Base-by-base conservation (phyloP, 139 green algal species). In the Chlorella sp. region DNA sequence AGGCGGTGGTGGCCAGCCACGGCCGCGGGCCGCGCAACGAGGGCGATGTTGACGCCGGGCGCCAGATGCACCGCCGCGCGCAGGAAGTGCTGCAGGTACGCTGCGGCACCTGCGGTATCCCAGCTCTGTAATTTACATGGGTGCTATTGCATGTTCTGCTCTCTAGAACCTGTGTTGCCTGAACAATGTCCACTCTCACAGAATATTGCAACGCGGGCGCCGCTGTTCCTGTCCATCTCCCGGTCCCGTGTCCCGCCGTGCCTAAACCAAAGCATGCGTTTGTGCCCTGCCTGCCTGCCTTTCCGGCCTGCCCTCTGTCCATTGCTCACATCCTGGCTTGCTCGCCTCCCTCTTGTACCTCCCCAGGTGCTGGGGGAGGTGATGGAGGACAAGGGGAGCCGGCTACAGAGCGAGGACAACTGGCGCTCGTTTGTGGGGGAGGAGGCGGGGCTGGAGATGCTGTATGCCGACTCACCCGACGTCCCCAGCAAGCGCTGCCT, bases 401-500 rank as follows among this genome's bases (percentile, higher is more conserved):
- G n/a, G 61, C 48, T 80, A 66, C 36, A 88, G 75, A 48, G 16
- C 34, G 75, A 81, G 81, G 71, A 87, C 76, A 30, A 36, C 42
- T 88, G 83, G 83, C 40, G 60, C 30, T 64, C 68, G 37, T 93
- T 93, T 42, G 64, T 88, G 40, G 89, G 89, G 19, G 89, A 93
- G 84, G 57, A 93, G 79, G 89, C 48, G 26, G 84, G 28, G 30
- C 83, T 93, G 66, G 77, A 85, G 22, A 48, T 30, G 60, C 71
- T 94, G 53, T 90, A 89, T 66, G 39, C 42, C 0, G 87, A 93
- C 83, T 42, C 87, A 24, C 37, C 60, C 14, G 86, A 87, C 71
- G 71, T 71, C 15, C 18, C 73, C 48, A 40, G 30, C 32, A 86
- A 86, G 37, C 76, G 69, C 61, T 88, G 85, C 66, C n/a, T 91